A percentile compares a stretch with the other conserved stretches of the same genome.
These are phyloP conservation scores for Emergomyces africanus DNA, from an alignment of 2,329 filamentous ascomycete species.

Conservation along the genomic window DNA sequence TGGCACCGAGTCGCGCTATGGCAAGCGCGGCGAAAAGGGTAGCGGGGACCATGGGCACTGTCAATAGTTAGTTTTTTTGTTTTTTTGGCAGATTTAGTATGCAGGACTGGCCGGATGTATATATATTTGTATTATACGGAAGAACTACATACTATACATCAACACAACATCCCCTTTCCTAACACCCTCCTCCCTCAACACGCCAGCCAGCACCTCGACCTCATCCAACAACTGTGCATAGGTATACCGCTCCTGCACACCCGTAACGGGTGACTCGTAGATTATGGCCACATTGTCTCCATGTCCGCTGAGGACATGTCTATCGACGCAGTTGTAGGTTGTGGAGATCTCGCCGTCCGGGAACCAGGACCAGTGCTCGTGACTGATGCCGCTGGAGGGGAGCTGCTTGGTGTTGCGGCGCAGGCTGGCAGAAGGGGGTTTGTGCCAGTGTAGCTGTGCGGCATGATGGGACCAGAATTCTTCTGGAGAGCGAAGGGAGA, in stretches of 20 bases:
- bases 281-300: conserved; percentile 64
- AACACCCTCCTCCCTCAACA: conserved; percentile 70
- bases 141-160: conserved; percentile 57
- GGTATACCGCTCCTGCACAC: conserved; percentile 56
- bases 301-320: conserved; percentile 70
- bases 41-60: conserved; percentile 91
- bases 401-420: conserved; percentile 50
- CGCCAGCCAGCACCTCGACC: conserved; percentile 70
- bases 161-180: conserved; percentile 74
- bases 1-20: conserved; percentile 65
- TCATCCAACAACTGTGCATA: conserved; percentile 66
- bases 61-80: conserved; percentile 6
- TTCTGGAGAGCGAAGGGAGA: conserved; percentile 56
- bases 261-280: conserved; percentile 79
- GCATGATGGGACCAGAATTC: conserved; percentile 67
- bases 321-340: conserved; percentile 81
- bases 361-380: conserved; percentile 84
- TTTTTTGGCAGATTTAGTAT: neutral
- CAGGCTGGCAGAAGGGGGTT: conserved; percentile 53
- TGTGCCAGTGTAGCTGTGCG: conserved; percentile 67
- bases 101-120: neutral
- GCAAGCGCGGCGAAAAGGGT: conserved; percentile 80
- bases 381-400: conserved; percentile 42
- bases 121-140: neutral
- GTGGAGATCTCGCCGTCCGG: conserved; percentile 79